Evolutionary conservation across 139 green algal genomes (phyloP), one percentile per base, ranked within the genome.

Genomic region (Auxenochlorella pyrenoidosa): DNA sequence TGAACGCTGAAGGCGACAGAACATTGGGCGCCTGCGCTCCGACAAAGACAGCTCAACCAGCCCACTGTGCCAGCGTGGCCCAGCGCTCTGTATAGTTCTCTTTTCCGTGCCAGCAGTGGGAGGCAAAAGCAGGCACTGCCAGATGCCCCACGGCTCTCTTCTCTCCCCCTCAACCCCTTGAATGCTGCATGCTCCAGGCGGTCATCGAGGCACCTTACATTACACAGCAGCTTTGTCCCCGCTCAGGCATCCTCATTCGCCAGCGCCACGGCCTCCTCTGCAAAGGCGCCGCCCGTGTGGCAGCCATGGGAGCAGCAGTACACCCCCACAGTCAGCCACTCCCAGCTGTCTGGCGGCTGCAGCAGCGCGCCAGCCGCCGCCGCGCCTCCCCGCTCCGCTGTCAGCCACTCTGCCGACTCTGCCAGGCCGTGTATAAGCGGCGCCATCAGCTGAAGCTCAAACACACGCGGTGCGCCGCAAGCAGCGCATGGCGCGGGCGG

Each of bases 391-490:
- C 34, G 59, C 40, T 83, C 66, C 15, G 82, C 82, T 71, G 65
- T 58, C 41, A 94, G 76, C 87, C 79, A 93, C 32, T 88, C 87
- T 40, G 79, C 91, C 13, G 92, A 91, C 43, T 97, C 95, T 0
- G 94, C 66, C 34, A 94, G 58, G n/a, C 94, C 79, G 13, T 91
- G 84, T 0, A 96, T 93, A 2, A 93, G 59, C 0, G 94, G 90
- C 2, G 94, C 82, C 91, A 96, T 95, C 34, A 96, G 82, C 85
- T 97, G 94, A 58, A 95, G 60, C 83, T 96, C 93, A 87, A 94
- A 96, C 13, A 87, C 41, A 5, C 89, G 78, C 0, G 90, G 77
- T 0, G 68, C 83, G 36, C 90, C 91, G 83, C 94, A 96, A 15
- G 3, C 26, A 0, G 47, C 12, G 79, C 94, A 96, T 16, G 85